phyloP scores from a whole-genome alignment of 73 alveolate genomes.

The Symbiodinium natans region DNA sequence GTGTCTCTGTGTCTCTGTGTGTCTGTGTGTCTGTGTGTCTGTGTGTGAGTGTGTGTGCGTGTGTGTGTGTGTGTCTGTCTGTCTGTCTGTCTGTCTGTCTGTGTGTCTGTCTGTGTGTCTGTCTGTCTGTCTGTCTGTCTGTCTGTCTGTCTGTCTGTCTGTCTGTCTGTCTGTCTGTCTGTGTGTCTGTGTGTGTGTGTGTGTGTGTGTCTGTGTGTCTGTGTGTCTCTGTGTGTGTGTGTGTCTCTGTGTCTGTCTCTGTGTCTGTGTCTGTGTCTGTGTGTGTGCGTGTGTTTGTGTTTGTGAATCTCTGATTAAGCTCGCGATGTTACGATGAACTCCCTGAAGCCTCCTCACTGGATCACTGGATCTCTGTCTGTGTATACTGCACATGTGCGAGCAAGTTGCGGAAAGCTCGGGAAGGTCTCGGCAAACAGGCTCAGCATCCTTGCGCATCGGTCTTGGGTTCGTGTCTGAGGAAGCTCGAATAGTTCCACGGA shows the following conservation, averaged over 20 bases:
- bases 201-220: background rate
- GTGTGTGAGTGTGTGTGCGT: background rate
- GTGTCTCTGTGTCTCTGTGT: background rate
- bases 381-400: background rate
- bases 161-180: background rate
- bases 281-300: too few species aligned
- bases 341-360: too few species aligned
- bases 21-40: background rate
- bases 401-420: background rate
- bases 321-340: too few species aligned
- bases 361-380: too few species aligned
- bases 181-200: background rate
- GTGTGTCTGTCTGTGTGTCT: background rate
- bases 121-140: background rate
- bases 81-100: background rate
- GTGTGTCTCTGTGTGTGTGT: background rate
- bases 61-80: background rate
- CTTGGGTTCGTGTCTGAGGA: too few species aligned
- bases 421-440: background rate
- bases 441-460: background rate
- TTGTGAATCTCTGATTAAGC: too few species aligned
- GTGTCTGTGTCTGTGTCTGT: background rate
- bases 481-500: too few species aligned
- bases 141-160: background rate
- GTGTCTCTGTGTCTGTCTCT: background rate